phyloP scores from a whole-genome alignment of 1,284 basidiomycete species.

The Ustilago esculenta region DNA sequence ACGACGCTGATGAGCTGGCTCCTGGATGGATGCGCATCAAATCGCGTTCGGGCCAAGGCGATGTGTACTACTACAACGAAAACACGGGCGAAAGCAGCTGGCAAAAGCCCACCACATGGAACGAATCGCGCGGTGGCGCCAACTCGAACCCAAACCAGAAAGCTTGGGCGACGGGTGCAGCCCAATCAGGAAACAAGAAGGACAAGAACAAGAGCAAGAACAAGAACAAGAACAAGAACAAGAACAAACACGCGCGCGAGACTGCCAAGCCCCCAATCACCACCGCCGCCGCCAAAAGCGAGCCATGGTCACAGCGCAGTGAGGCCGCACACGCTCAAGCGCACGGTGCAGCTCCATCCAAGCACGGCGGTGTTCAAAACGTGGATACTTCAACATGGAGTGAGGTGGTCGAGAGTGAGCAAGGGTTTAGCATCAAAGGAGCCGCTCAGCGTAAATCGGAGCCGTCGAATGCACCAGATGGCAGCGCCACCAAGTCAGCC shows the following conservation, averaged over 20 bases:
- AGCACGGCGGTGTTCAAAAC: no score
- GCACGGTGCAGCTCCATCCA: not conserved
- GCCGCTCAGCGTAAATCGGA: constrained; percentile 28
- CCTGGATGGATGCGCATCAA: constrained; percentile 32
- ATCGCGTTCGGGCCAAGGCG: constrained; percentile 31
- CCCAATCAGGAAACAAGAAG: constrained; percentile 18
- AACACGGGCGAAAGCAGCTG: constrained; percentile 38
- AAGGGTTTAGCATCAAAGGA: constrained; percentile 44
- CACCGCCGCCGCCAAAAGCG: constrained; percentile 8
- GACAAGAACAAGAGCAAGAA: constrained; percentile 24
- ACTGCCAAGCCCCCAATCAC: constrained; percentile 11
- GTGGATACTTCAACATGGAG: no score
- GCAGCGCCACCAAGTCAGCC: not conserved
- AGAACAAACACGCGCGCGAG: constrained; percentile 11
- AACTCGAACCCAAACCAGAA: not conserved
- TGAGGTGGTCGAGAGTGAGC: not conserved
- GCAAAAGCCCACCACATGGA: constrained; percentile 14
- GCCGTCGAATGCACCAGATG: not conserved
- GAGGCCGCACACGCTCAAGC: not conserved
- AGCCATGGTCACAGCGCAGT: constrained; percentile 5
- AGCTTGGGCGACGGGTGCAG: not conserved
- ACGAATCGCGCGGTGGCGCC: constrained; percentile 4
- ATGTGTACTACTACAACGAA: constrained; percentile 48
- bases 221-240: no score
- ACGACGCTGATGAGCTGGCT: constrained; percentile 1